phyloP scores from a whole-genome alignment of 2,329 filamentous ascomycete genomes.

The Chaetomium olivaceum region DNA sequence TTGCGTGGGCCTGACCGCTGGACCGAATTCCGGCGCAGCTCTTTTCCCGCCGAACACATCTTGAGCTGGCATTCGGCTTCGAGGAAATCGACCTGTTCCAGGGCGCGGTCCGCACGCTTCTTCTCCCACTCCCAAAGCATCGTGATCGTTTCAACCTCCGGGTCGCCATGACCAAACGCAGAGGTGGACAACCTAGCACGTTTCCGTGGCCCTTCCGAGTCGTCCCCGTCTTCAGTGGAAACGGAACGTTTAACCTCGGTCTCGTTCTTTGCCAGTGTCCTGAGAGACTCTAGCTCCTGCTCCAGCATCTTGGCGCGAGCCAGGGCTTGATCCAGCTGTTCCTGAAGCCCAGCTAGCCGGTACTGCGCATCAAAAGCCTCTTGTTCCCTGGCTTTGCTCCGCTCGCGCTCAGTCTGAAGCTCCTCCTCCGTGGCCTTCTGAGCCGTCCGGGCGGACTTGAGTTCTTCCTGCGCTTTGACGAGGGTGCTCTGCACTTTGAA shows the following conservation, averaged over 20 bases:
- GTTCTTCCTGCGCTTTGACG: slow-evolving; percentile 72
- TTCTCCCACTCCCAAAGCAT: slow-evolving; percentile 57
- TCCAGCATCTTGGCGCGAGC: slow-evolving; percentile 66
- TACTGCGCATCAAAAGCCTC: slow-evolving; percentile 69
- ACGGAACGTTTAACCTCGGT: slow-evolving; percentile 69
- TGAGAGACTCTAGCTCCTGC: slow-evolving; percentile 73
- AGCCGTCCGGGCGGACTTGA: slow-evolving; percentile 61
- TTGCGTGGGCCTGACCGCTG: slow-evolving; percentile 38
- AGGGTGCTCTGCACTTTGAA: slow-evolving; percentile 72
- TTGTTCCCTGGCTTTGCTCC: slow-evolving; percentile 62
- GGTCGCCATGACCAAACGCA: slow-evolving; percentile 35
- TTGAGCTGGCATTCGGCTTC: slow-evolving; percentile 71
- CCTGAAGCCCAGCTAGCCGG: slow-evolving; percentile 63
- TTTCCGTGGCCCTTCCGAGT: slow-evolving; percentile 61
- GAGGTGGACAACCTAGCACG: slow-evolving; percentile 53
- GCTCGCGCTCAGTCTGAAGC: slow-evolving; percentile 64
- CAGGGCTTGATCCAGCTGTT: slow-evolving; percentile 65
- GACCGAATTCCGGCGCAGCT: slow-evolving; percentile 35
- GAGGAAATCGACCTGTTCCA: slow-evolving; percentile 74
- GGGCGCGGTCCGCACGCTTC: slow-evolving; percentile 65
- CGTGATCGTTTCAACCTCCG: slow-evolving; percentile 59
- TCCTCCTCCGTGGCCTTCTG: slow-evolving; percentile 58
- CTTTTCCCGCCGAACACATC: slow-evolving; percentile 62
- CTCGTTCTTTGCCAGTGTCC: slow-evolving; percentile 70
- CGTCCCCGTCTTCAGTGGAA: slow-evolving; percentile 55